phyloP scores from a whole-genome alignment of 345 rosid species.

The Leavenworthia alabamica region DNA sequence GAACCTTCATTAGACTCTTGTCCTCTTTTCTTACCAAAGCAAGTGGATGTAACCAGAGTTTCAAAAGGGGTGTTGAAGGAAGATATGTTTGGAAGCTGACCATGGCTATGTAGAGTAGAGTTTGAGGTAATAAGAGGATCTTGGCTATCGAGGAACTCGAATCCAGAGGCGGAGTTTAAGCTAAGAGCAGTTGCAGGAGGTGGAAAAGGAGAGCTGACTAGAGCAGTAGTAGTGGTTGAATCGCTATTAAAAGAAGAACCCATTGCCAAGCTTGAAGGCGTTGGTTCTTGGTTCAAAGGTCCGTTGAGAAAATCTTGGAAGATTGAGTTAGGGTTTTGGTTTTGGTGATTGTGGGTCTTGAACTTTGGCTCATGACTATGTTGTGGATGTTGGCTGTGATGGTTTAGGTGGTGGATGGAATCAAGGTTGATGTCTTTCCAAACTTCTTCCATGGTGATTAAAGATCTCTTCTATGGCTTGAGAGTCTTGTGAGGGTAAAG shows the following conservation, averaged over 20 bases:
- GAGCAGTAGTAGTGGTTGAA: slow-evolving; percentile 14
- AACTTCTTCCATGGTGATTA: slow-evolving; percentile 64
- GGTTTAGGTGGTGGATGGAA: slow-evolving; percentile 37
- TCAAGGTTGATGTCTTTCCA: slow-evolving; percentile 70
- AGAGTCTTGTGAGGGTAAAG: slow-evolving; percentile 14
- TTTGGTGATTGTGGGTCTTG: slow-evolving; percentile 15
- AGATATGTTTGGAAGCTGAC: slow-evolving; percentile 26
- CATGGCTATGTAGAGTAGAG: slow-evolving; percentile 28
- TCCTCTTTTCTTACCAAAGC: slow-evolving; percentile 42
- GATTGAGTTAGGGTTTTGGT: slow-evolving; percentile 36
- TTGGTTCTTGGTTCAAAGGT: slow-evolving; percentile 33
- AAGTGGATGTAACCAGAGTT: slow-evolving; percentile 31
- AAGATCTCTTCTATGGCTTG: slow-evolving; percentile 19
- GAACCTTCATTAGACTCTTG: slow-evolving; percentile 37
- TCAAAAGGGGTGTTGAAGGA: slow-evolving; percentile 34
- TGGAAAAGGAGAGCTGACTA: slow-evolving; percentile 27
- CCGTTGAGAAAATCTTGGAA: slow-evolving; percentile 65
- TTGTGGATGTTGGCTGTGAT: slow-evolving; percentile 28
- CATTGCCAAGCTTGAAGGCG: slow-evolving; percentile 23
- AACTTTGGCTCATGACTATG: slow-evolving; percentile 20
- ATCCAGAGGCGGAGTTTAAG: slow-evolving; percentile 47
- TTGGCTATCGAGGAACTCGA: slow-evolving; percentile 43
- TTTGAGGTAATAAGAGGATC: slow-evolving; percentile 28
- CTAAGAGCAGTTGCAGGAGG: slow-evolving; percentile 52
- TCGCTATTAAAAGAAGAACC: slow-evolving; percentile 13